Percentiles rank a stretch among this genome's conserved stretches.
These are phyloP conservation scores for Citrus reticulata DNA, from an alignment of 345 rosid genomes.

Conservation along the genomic window DNA sequence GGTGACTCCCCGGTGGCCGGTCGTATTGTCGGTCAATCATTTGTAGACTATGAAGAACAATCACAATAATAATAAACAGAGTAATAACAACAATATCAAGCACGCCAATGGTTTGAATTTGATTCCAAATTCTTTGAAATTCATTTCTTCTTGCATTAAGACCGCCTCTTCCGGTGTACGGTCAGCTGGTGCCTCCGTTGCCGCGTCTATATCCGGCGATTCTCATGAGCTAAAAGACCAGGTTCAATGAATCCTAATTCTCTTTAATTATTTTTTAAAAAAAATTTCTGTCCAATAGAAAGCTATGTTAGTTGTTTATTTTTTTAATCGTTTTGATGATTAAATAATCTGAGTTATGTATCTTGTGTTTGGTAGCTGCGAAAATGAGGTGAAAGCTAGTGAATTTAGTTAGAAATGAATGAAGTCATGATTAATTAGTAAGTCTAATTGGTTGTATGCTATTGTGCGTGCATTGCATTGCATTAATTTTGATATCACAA, in stretches of 20 bases:
- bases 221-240: conserved; percentile 60
- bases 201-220: conserved; percentile 77
- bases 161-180: conserved; percentile 97
- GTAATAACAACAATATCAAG: conserved; percentile 22
- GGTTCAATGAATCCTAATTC: conserved; percentile 32
- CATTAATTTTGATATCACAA: not conserved
- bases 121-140: conserved; percentile 72
- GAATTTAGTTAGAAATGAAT: not conserved
- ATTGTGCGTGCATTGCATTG: not conserved
- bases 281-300: not conserved
- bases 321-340: not conserved
- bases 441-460: not conserved
- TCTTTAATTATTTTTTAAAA: not conserved
- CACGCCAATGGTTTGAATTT: conserved; percentile 21
- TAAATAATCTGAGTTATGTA: not conserved
- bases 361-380: conserved; percentile 10
- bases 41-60: conserved; percentile 62
- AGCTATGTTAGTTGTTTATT: not conserved
- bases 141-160: conserved; percentile 78
- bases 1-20: conserved; percentile 62
- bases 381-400: conserved; percentile 1
- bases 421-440: not conserved
- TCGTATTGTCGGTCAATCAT: conserved; percentile 4
- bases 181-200: conserved; percentile 77
- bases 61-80: conserved; percentile 19